Evolutionary conservation across 2,329 filamentous ascomycete genomes (phyloP), one percentile per base, ranked within the genome.

Genomic region (Parafenestella ontariensis): DNA sequence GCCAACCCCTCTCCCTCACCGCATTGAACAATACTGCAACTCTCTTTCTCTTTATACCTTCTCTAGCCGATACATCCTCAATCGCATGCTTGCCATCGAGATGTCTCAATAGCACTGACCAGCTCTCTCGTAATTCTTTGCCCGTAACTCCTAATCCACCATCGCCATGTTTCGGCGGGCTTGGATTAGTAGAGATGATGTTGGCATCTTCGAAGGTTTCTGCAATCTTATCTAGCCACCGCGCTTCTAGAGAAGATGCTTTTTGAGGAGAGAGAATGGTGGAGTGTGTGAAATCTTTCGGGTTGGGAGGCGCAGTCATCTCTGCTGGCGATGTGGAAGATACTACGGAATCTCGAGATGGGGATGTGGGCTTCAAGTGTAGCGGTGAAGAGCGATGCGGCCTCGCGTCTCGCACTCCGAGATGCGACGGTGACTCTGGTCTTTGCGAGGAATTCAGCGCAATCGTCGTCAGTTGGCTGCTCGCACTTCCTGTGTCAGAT

Each of bases 81-180:
- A 98, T 81, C 2, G 93, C 89, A 69, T 89, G 88, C 52, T 83
- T 85, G 1, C 95, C 95, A 73, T 98, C 93, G 65, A 98, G 91
- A 75, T 97, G 95, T 74, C 90, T 91, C 66, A 88, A 84, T 65
- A 96, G 87, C 40, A 83, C 80, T 2, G 86, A 85, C 89, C 92
- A 96, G 43, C 85, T 83, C 52, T 86, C 83, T 37, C 85, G 82
- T 13, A 90, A 75, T 17, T 68, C 65, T 26, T 62, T 63, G 5
- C 65, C 65, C 1, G 65, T 62, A 24, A 68, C 63, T 13, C 54
- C 52, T 7, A 57, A 48, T 3, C 49, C 51, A n/a, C 56, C 51
- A 21, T 65, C 62, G 2, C 50, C 47, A 4, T 59, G 52, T 41
- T 68, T 68, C 2, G 65, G 64, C 3, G 65, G 65, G 20, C 65